Evolutionary conservation across 2,329 filamentous ascomycete genomes (phyloP), one percentile per base, ranked within the genome.

Genomic region (Paraconiothyrium sp.): DNA sequence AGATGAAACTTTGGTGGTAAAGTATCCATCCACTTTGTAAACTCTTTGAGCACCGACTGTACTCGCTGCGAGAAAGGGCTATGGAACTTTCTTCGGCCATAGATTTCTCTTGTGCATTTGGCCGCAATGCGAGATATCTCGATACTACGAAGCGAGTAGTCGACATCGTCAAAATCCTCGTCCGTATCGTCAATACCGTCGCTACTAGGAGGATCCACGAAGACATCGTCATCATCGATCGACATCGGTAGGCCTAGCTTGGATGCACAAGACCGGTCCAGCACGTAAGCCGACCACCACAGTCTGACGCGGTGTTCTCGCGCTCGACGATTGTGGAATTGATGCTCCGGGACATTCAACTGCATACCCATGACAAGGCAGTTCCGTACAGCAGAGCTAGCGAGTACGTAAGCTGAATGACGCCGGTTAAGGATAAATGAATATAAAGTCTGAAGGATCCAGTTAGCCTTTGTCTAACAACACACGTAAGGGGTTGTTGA

Each of bases 361-460:
- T 84, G 79, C 2, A 84, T 68, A 8, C 82, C 82, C 71, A 84
- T 82, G 3, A 83, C 76, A 0, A 83, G 71, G 1, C 76, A 77
- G 0, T 81, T 63, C 5, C 83, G 78, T 1, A 84, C 75, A 0
- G 83, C 83, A 0, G 79, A 80, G 20, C 83, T 79, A 0, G 83
- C 79, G 4, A 83, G 71, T 1, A 76, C 71, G 37, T 82, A 81
- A 4, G 82, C 81, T 1, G 79, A 79, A 37, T 84, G 79, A 0
- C 83, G 74, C 11, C 83, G 72, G 48, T 84, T 84, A 4, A 84
- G 66, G 1, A 76, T 72, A 0, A 82, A 74, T 0, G 81, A 82
- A 57, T 83, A 84, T 4, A 84, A 75, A 0, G 80, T 80, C 82
- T 83, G 43, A 5, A 47, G 16, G 32, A 39, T 6, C 30, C n/a